Conservation (phyloP, 768 basidiomycete genomes). For the Phaeotremella skinneri region DNA sequence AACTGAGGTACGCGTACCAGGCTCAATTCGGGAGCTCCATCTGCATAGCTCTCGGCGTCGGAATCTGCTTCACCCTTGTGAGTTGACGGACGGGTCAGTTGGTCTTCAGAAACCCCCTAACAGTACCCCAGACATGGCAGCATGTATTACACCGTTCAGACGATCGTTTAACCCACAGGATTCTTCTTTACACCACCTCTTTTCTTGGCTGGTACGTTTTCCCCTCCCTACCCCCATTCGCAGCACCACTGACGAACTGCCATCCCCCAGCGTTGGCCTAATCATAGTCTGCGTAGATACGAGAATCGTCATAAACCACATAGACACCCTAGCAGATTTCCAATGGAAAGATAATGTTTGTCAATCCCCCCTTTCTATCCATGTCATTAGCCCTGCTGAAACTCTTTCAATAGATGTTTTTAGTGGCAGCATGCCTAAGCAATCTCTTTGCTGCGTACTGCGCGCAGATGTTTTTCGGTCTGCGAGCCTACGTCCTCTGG, state of each 20-base stretch:
- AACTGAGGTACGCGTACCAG: no score
- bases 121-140: not conserved
- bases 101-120: no score
- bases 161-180: not conserved
- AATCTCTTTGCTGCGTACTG: constrained; percentile 1
- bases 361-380: no score
- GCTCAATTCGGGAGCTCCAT: not conserved
- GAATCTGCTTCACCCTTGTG: not conserved
- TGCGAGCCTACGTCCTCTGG: constrained; percentile 1
- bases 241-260: not conserved
- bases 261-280: not conserved
- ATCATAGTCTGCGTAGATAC: not conserved
- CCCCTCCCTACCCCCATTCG: no score
- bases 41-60: not conserved
- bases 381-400: no score
- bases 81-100: no score
- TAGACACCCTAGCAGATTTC: not conserved
- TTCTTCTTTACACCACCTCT: not conserved
- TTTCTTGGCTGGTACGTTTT: not conserved
- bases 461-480: not conserved
- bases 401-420: not conserved
- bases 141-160: not conserved
- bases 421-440: not conserved
- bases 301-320: not conserved
- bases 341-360: not conserved